Conservation (phyloP, 805 yeast genomes). For the Nematodospora valgi region DNA sequence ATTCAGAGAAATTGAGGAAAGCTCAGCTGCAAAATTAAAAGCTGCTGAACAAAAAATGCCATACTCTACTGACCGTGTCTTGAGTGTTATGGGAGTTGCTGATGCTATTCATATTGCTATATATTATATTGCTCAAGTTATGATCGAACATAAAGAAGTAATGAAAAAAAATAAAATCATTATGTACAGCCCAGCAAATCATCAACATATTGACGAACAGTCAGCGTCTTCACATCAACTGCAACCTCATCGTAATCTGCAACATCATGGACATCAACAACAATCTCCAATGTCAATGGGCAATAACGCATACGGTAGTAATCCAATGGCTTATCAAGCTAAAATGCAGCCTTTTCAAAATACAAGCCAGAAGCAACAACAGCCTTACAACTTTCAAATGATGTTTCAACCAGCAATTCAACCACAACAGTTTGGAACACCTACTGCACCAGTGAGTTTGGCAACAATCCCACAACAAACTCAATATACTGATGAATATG, state of each 20-base stretch:
- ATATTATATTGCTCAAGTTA: constrained; percentile 67
- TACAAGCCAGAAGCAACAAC: constrained; percentile 16
- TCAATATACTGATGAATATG: constrained; percentile 42
- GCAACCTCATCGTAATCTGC: background rate
- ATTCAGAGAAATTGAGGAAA: constrained; percentile 77
- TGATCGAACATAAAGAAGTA: constrained; percentile 54
- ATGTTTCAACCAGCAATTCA: constrained; percentile 28
- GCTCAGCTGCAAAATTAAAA: constrained; percentile 70
- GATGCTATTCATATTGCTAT: constrained; percentile 85
- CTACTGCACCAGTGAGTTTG: no score
- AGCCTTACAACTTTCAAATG: constrained; percentile 35
- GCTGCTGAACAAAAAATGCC: constrained; percentile 75
- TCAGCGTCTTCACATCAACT: constrained; percentile 9
- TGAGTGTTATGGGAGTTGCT: constrained; percentile 72
- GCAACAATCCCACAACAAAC: constrained; percentile 28
- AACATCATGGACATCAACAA: constrained; percentile 1
- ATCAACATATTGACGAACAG: constrained; percentile 17
- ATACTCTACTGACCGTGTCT: constrained; percentile 70
- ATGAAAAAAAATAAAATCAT: constrained; percentile 52
- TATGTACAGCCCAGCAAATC: constrained; percentile 57
- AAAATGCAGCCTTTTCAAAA: constrained; percentile 11
- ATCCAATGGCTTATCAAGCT: constrained; percentile 2
- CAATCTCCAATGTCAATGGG: no score
- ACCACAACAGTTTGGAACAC: background rate
- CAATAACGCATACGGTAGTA: constrained; percentile 4